These are phyloP conservation scores for Furcasterigmium furcatum DNA, from an alignment of 2,329 filamentous ascomycete species.

Conservation along the genomic window DNA sequence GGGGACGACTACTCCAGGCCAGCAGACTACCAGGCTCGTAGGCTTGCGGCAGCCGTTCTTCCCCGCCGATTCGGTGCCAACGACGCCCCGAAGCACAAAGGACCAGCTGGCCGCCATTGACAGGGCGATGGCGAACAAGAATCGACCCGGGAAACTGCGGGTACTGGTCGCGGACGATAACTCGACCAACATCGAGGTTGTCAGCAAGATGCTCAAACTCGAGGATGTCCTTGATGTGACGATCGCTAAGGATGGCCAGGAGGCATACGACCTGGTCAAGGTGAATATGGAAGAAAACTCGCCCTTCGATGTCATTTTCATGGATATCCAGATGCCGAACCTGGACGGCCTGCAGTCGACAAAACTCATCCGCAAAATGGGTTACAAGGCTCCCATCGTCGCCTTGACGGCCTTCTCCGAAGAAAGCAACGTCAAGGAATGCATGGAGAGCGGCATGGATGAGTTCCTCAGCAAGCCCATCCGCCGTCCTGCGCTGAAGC, in stretches of 20 bases:
- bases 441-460: constrained; percentile 88
- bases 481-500: constrained; percentile 77
- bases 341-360: constrained; percentile 87
- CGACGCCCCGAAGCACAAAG: constrained; percentile 36
- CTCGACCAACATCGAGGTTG: constrained; percentile 55
- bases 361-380: constrained; percentile 78
- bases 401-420: constrained; percentile 88
- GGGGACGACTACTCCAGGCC: constrained; percentile 33
- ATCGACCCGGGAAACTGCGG: constrained; percentile 60
- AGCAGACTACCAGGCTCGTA: constrained; percentile 69
- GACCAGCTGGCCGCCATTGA: constrained; percentile 66
- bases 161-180: constrained; percentile 81
- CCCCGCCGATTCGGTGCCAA: constrained; percentile 34
- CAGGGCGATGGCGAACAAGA: constrained; percentile 59
- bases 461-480: constrained; percentile 80
- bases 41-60: constrained; percentile 85
- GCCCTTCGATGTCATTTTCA: constrained; percentile 85
- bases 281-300: constrained; percentile 71
- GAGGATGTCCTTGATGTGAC: constrained; percentile 85
- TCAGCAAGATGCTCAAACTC: constrained; percentile 65
- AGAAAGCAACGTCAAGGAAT: constrained; percentile 83
- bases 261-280: constrained; percentile 84
- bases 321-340: constrained; percentile 96
- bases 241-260: constrained; percentile 80
- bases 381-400: constrained; percentile 84